These are phyloP conservation scores for Scutellaria barbata DNA, from an alignment of 257 asterid genomes.

Conservation along the genomic window DNA sequence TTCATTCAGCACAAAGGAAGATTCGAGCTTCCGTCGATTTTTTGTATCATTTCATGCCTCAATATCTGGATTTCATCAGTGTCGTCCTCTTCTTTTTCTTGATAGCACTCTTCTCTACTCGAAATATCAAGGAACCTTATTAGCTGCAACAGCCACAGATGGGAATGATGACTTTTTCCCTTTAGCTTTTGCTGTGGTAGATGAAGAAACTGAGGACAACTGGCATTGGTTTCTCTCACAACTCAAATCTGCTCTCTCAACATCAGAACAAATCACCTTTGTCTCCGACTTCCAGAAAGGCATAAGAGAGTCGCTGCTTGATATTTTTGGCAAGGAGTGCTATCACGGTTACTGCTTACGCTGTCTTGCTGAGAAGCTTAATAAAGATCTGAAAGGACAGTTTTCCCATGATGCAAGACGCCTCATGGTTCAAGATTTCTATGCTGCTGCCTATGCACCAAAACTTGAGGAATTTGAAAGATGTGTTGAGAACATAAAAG, in stretches of 20 bases:
- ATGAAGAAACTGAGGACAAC: slow-evolving; percentile 86
- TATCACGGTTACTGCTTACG: slow-evolving; percentile 91
- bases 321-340: slow-evolving; percentile 82
- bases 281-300: slow-evolving; percentile 94
- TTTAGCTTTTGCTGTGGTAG: slow-evolving; percentile 93
- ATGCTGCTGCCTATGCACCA: slow-evolving; percentile 87
- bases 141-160: slow-evolving; percentile 92
- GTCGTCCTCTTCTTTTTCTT: slow-evolving; percentile 95
- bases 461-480: slow-evolving; percentile 69
- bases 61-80: slow-evolving; percentile 78
- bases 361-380: slow-evolving; percentile 88
- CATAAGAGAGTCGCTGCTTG: slow-evolving; percentile 65
- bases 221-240: slow-evolving; percentile 97
- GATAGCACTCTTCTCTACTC: slow-evolving; percentile 95
- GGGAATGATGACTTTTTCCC: slow-evolving; percentile 94
- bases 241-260: slow-evolving; percentile 75
- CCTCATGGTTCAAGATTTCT: slow-evolving; percentile 90
- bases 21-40: slow-evolving; percentile 84
- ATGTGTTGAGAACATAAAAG: slow-evolving; percentile 81
- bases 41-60: slow-evolving; percentile 93
- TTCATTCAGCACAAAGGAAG: slow-evolving; percentile 83
- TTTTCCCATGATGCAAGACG: slow-evolving; percentile 99
- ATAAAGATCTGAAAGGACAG: slow-evolving; percentile 87
- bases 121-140: slow-evolving; percentile 85
- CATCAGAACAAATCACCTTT: slow-evolving; percentile 77